phyloP scores from a whole-genome alignment of 805 yeast species.

The Sungouiella thailandica region DNA sequence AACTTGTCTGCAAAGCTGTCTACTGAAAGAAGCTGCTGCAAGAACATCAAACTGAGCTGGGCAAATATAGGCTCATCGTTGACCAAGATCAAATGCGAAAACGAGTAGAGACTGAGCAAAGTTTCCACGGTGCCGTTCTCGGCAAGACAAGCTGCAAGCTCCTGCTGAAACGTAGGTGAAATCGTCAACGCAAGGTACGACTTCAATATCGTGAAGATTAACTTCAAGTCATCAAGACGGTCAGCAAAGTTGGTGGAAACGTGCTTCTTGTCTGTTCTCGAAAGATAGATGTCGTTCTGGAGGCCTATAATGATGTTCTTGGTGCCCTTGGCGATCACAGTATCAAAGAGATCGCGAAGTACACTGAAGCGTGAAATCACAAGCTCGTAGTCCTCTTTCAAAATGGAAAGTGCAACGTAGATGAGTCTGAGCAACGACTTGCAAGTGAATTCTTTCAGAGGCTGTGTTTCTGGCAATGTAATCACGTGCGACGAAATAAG shows the following conservation, averaged over 20 bases:
- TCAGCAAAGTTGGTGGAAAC: constrained; percentile 35
- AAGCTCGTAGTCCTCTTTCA: constrained; percentile 34
- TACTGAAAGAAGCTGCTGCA: constrained; percentile 62
- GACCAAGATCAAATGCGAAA: constrained; percentile 56
- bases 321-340: constrained; percentile 64
- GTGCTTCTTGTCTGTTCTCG: constrained; percentile 29
- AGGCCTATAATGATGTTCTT: constrained; percentile 52
- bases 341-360: constrained; percentile 53
- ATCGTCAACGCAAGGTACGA: constrained; percentile 48
- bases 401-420: constrained; percentile 42
- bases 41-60: constrained; percentile 61
- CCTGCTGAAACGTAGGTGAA: constrained; percentile 42
- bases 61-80: constrained; percentile 67
- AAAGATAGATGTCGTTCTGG: constrained; percentile 49
- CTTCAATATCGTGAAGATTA: constrained; percentile 62
- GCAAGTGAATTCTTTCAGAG: constrained; percentile 24
- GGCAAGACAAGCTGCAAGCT: constrained; percentile 48
- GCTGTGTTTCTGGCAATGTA: constrained; percentile 17
- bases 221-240: constrained; percentile 58
- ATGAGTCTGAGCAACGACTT: constrained; percentile 59
- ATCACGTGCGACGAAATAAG: constrained; percentile 47
- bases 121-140: constrained; percentile 59
- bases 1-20: constrained; percentile 63
- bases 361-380: constrained; percentile 47
- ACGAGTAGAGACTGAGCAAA: constrained; percentile 60